Percentiles rank a stretch among this genome's conserved stretches.
Evolutionary conservation across 2,329 filamentous ascomycete genomes (phyloP).

Genomic region (Aureobasidium sp.): DNA sequence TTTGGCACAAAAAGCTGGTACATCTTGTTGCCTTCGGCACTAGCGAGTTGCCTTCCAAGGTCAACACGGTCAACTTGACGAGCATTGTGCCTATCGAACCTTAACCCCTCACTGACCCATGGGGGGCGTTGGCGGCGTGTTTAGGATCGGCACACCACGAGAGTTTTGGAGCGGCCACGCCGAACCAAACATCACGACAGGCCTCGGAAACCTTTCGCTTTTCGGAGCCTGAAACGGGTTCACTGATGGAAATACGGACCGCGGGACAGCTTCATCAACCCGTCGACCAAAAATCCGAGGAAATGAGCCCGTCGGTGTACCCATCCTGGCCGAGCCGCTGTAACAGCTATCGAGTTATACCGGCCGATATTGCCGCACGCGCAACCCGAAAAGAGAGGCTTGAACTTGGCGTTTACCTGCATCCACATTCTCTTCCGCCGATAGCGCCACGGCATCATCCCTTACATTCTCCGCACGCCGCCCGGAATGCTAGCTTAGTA

Average conservation of each 20-base stretch:
- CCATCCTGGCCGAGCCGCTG: neutral
- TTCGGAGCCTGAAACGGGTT: neutral
- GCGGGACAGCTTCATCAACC: neutral
- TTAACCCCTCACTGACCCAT: neutral
- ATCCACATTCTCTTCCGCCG: neutral
- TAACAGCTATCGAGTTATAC: neutral
- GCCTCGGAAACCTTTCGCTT: too few relatives aligned
- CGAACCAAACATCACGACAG: neutral
- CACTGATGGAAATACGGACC: neutral
- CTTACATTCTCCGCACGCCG: conserved; percentile 7
- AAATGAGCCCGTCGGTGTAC: neutral
- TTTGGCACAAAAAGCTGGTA: neutral
- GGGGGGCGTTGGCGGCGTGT: neutral
- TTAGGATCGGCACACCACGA: neutral
- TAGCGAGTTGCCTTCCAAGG: neutral
- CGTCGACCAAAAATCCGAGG: neutral
- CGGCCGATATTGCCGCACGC: neutral
- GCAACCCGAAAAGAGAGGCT: neutral
- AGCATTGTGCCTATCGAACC: neutral
- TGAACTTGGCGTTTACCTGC: neutral
- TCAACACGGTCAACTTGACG: too few relatives aligned
- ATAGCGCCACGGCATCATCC: conserved; percentile 6
- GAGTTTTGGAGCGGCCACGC: neutral
- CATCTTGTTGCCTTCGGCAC: neutral
- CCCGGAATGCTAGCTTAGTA: neutral